phyloP scores from a whole-genome alignment of 768 basidiomycete genomes.

The Suillus tomentosus region DNA sequence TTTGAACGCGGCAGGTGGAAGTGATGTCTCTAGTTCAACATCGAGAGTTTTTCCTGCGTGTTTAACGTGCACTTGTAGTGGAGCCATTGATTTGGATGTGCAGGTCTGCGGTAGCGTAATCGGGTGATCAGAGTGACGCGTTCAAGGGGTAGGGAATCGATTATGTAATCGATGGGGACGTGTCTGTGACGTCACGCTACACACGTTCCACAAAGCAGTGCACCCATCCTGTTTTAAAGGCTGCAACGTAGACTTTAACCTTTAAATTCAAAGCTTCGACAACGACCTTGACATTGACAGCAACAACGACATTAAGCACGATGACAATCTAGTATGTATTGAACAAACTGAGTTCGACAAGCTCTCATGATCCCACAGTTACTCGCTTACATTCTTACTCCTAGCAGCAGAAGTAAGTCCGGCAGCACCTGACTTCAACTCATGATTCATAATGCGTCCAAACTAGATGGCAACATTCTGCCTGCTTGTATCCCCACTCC shows the following conservation, averaged over 20 bases:
- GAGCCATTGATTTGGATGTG: constrained; percentile 49
- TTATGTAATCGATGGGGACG: constrained; percentile 24
- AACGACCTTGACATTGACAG: not conserved
- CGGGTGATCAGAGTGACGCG: constrained; percentile 16
- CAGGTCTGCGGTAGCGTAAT: constrained; percentile 4
- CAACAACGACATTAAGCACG: constrained; percentile 13
- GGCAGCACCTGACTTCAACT: not conserved
- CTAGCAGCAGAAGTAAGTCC: constrained; percentile 66
- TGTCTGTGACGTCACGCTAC: constrained; percentile 30
- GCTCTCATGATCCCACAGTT: constrained; percentile 44
- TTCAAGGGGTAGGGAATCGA: constrained; percentile 21
- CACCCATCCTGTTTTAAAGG: not conserved
- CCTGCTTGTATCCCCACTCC: constrained; percentile 82
- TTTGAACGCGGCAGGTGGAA: constrained; percentile 76
- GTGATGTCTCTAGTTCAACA: constrained; percentile 71
- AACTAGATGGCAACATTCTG: constrained; percentile 80
- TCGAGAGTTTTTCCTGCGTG: constrained; percentile 83
- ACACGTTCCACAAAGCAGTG: constrained; percentile 22
- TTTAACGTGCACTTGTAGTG: constrained; percentile 80
- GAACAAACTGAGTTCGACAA: not conserved
- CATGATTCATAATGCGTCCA: not conserved
- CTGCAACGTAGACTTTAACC: not conserved
- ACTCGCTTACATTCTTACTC: constrained; percentile 78
- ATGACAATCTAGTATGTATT: constrained; percentile 53
- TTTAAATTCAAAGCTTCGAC: not conserved